Evolutionary conservation across 106 monocot genomes (phyloP), one percentile per base, ranked within the genome.

Genomic region (Gastrodia elata): DNA sequence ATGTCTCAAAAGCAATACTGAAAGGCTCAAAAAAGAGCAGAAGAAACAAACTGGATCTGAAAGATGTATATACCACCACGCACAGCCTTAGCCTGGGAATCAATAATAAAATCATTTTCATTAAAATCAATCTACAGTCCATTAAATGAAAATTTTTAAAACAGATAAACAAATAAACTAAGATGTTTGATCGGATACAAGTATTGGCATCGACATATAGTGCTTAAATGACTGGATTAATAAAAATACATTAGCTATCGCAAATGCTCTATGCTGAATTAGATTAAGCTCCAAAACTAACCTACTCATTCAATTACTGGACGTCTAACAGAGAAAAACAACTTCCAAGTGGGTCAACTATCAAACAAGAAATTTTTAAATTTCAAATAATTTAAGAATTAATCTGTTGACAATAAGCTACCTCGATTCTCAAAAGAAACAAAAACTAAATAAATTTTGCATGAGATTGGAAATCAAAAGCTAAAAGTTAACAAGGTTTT

Each of bases 1-100:
- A 44, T 52, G 97, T 93, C 80, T 98, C 93, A 87, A 87, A 93
- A 46, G 85, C 84, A 70, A 98, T 98, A 79, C 93, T 86, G 81
- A 93, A 76, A 71, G 97, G 97, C 76, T 98, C 97, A 68, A 98
- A 88, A 64, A 98, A 86, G 64, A 91, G 71, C 68, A 98, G 71
- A 71, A 93, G 39, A 84, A 85, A 85, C 61, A 98, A 80, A 42
- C 75, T 85, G 70, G 88, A 85, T 74, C 65, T 75, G 75, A 77
- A 80, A 65, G 77, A 76, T 73, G 67, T 77, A 71, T 82, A 87
- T 77, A 82, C 79, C 64, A 67, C 73, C 70, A 82, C 77, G 80
- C 93, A 93, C 32, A 91, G 77, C 72, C 76, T 85, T 67, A 93
- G 87, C 97, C 97, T 98, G 87, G 39, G 83, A 64, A 26, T 36